Base-by-base conservation (phyloP, 108 stramenopile genomes). In the Stephanodiscus triporus region DNA sequence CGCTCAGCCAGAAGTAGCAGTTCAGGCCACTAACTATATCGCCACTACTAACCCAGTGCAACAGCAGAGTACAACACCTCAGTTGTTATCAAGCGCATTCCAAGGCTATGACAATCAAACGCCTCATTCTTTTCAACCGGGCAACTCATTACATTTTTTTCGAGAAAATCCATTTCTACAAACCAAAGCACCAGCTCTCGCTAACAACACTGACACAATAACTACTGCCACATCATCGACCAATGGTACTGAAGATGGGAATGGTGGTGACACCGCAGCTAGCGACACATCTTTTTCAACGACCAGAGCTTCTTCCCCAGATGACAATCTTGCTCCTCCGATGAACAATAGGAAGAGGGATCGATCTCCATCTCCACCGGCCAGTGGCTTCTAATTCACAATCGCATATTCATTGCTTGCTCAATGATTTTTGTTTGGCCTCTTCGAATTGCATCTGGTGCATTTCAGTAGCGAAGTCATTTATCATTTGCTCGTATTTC, bases 401-500 rank as follows among this genome's bases (percentile, higher is more conserved):
- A 8, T 19, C 11, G 26, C 26, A 16, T 9, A 26, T 26, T 0
- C 4, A 5, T 54, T 54, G 53, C 20, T 27, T 45, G 32, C 14
- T 45, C 43, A 17, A 26, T 54, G 6, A 23, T 22, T 22, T 54
- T 27, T 26, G 53, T 54, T 7, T 54, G 14, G 63, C 63, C 65
- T 32, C 40, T 34, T 74, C 74, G 47, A 75, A 62, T 62, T 86
- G 85, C 63, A 70, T 50, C 38, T 62, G 16, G 58, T 86, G 85
- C 72, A 86, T 75, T 40, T 67, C 43, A 48, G 51, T 43, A 10
- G 82, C 85, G 57, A 71, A 83, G 57, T 75, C 78, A 45, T 53
- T 29, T 26, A 86, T 70, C 64, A 65, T 62, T 36, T 75, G 59
- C 24, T 86, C 85, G 38, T 63, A 86, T 63, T 82, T 77, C 51